Evolutionary conservation across 2,329 filamentous ascomycete genomes (phyloP).

Genomic region (Ophiostoma montium): DNA sequence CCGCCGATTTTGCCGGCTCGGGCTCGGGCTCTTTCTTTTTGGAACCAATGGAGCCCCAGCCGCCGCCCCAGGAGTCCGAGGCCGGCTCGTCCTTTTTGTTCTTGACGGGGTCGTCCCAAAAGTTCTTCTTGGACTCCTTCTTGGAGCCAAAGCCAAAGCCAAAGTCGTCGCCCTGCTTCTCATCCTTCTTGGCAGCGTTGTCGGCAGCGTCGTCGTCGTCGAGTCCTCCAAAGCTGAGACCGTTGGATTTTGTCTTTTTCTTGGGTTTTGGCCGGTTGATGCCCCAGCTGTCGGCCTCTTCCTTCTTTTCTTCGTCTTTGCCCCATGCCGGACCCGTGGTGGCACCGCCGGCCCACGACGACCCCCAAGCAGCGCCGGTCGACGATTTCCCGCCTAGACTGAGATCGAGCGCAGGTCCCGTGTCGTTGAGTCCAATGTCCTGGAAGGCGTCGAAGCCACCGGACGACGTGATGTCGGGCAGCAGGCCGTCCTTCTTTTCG

Average conservation of each 20-base stretch:
- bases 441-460: conserved; percentile 44
- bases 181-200: conserved; percentile 14
- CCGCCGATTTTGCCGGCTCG: conserved; percentile 16
- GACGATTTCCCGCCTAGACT: conserved; percentile 25
- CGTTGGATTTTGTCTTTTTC: conserved; percentile 28
- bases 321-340: conserved; percentile 28
- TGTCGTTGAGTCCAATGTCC: conserved; percentile 52
- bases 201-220: conserved; percentile 26
- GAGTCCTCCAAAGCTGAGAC: conserved; percentile 32
- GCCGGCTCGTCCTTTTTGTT: conserved; percentile 22
- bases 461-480: conserved; percentile 12
- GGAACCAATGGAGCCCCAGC: conserved; percentile 24
- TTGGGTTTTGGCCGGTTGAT: conserved; percentile 33
- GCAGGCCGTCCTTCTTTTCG: conserved; percentile 12
- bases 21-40: conserved; percentile 27
- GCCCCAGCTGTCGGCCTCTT: conserved; percentile 36
- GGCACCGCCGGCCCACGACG: conserved; percentile 30
- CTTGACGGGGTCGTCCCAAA: conserved; percentile 18
- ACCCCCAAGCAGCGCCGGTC: conserved; percentile 32
- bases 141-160: conserved; percentile 24
- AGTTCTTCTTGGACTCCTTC: conserved; percentile 19
- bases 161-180: conserved; percentile 20
- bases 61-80: conserved; percentile 20
- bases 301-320: conserved; percentile 25
- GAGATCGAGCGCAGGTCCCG: conserved; percentile 34